Base-by-base conservation (phyloP, 2,329 filamentous ascomycete species). In the Thielaviopsis euricoi region DNA sequence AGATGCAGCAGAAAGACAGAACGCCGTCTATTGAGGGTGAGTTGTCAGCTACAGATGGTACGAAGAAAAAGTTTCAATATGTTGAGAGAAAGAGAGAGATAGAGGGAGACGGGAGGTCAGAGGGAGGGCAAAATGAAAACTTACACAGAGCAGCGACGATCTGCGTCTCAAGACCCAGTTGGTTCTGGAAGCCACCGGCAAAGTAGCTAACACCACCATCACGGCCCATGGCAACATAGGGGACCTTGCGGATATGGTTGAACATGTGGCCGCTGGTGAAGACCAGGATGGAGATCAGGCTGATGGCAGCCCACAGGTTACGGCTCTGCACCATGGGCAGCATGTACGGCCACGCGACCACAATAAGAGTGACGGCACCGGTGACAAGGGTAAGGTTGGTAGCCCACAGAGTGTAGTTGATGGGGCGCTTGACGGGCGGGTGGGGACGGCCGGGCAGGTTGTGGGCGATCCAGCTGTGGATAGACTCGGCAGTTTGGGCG, bases 261-360 rank as follows among this genome's bases (percentile, higher is more conserved):
- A 94, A 98, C 94, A 98, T 98, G 72, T 97, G 90, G 46, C 93
- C 94, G 65, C 87, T 93, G 52, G 86, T 96, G 73, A 97, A 98
- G 59, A 96, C 76, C 49, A 98, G 79, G 62, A 98, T 90, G 15
- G 83, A 77, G 66, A 97, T 89, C 64, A 98, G 75, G 70, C 87
- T 95, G 66, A 94, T 71, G 22, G 87, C 88, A 23, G 91, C 90
- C 93, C 93, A 98, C 19, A 97, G 73, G 66, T 95, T 97, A 64
- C 91, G 86, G 75, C 86, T 96, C 70, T 89, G 87, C 40, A 96
- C 70, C 60, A 96, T 66, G 2, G 91, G 91, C 12, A 91, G 68
- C 13, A 96, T 66, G 65, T 90, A 94, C 6, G 88, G 87, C 64
- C 82, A 86, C 13, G 85, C 79, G 53, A 90, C 83, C 29, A 80